These are phyloP conservation scores for Huntiella savannae DNA, from an alignment of 2,329 filamentous ascomycete genomes.

Conservation along the genomic window DNA sequence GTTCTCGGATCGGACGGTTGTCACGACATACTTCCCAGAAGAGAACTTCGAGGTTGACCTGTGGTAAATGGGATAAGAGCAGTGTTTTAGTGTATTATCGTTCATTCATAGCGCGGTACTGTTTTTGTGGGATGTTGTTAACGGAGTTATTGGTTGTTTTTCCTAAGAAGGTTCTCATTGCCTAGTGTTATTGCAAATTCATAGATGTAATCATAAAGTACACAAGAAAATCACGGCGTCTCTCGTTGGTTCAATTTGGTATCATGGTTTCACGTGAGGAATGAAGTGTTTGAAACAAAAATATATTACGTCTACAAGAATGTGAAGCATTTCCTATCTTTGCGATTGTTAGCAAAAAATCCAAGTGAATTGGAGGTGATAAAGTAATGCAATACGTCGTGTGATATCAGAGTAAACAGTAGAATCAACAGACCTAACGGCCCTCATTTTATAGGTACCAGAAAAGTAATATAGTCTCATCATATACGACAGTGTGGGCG, in stretches of 20 bases:
- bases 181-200: too few relatives aligned
- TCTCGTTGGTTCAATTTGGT: too few relatives aligned
- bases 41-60: constrained; percentile 89
- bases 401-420: constrained; percentile 11
- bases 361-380: background rate
- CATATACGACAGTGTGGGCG: constrained; percentile 26
- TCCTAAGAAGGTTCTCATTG: background rate
- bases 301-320: background rate
- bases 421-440: constrained; percentile 12
- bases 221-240: too few relatives aligned
- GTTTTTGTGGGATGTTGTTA: constrained; percentile 2
- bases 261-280: too few relatives aligned
- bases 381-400: background rate
- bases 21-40: constrained; percentile 92
- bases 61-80: constrained; percentile 37
- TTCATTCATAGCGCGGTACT: background rate
- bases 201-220: too few relatives aligned
- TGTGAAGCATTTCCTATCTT: background rate
- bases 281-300: too few relatives aligned
- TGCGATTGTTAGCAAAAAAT: constrained; percentile 5
- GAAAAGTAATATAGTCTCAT: constrained; percentile 53
- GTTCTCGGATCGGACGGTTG: constrained; percentile 89
- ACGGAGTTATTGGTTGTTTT: constrained; percentile 1
- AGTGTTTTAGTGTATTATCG: background rate
- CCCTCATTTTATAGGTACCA: constrained; percentile 97